These are phyloP conservation scores for Chalciporus sphaerocephalus DNA, from an alignment of 768 basidiomycete species.

Conservation along the genomic window DNA sequence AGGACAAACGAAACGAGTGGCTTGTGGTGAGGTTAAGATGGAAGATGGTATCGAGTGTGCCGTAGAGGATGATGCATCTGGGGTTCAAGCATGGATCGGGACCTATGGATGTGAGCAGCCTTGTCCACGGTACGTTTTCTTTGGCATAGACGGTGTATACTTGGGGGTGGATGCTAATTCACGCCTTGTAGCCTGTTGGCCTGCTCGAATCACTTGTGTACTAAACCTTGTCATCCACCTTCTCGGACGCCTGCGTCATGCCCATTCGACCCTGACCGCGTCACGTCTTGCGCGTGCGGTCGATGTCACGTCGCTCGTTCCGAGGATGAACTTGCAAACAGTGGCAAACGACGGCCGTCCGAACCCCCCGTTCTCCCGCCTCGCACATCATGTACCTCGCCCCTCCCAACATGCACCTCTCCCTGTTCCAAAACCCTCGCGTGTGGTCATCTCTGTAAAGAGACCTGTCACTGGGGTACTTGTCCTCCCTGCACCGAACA, in stretches of 20 bases:
- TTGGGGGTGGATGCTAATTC: not conserved
- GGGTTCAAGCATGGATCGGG: constrained; percentile 61
- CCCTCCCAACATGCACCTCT: constrained; percentile 75
- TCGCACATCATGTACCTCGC: constrained; percentile 59
- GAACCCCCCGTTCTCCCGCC: constrained; percentile 31
- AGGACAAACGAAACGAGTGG: constrained; percentile 49
- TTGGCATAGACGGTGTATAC: not conserved
- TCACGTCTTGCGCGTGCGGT: constrained; percentile 83
- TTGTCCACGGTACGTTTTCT: constrained; percentile 51
- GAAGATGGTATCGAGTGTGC: constrained; percentile 33
- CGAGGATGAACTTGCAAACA: constrained; percentile 27
- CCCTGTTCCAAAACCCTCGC: constrained; percentile 60
- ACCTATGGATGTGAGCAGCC: constrained; percentile 52
- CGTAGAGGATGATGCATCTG: constrained; percentile 28
- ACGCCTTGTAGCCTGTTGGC: constrained; percentile 50
- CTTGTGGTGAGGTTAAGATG: constrained; percentile 63
- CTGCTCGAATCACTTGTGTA: constrained; percentile 74
- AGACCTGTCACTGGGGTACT: constrained; percentile 66
- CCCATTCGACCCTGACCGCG: constrained; percentile 63
- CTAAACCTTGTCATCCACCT: constrained; percentile 74
- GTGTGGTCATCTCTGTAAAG: constrained; percentile 74
- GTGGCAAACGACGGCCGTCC: not conserved
- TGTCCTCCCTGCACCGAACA: constrained; percentile 77
- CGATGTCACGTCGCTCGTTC: constrained; percentile 39
- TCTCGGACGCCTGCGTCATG: constrained; percentile 54